Evolutionary conservation across 1,284 basidiomycete genomes (phyloP), one percentile per base, ranked within the genome.

Genomic region (Ceratobasidium sp.): DNA sequence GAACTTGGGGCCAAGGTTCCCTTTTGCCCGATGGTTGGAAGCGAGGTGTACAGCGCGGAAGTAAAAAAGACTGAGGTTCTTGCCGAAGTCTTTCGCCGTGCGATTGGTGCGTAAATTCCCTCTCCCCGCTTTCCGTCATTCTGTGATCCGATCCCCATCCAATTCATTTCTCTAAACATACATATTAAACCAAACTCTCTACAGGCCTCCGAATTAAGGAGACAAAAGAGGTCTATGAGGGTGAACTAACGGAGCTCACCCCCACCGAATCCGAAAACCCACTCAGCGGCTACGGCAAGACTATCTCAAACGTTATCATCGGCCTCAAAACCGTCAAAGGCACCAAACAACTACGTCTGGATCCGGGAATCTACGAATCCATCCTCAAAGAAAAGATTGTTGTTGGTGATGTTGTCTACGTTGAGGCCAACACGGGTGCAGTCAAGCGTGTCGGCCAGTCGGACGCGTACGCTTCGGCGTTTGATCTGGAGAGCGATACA

Each of bases 61-160:
- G 96, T 99, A 72, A 99, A 98, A 85, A 99, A 99, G 87, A 99
- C 97, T 0, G 97, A 99, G 81, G 96, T 98, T 1, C 84, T 99
- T n/a, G 95, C 96, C 74, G 96, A 98, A 82, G 90, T 91, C 64
- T 99, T 99, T 83, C 87, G 97, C 73, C 85, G 97, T 77, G 96
- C 98, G 11, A 99, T 99, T 74, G 97, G 96, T 95, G 80, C 79
- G 92, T 84, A 11, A 5, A 5, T 11, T 4, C 11, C 11, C 35
- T 11, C 11, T 11, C 35, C 11, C 35, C 35, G 11, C 6, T 38
- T 38, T 38, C 35, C 35, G 11, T 11, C 35, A 4, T 4, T 38
- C 35, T 11, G 4, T 5, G 35, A 38, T 4, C 35, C 35, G 35
- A 11, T 5, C 35, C 35, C 11, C 28, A 8, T 44, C 43, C 41